These are phyloP conservation scores for Nakaseomyces delphensis DNA, from an alignment of 1,139 yeast species.

Conservation along the genomic window DNA sequence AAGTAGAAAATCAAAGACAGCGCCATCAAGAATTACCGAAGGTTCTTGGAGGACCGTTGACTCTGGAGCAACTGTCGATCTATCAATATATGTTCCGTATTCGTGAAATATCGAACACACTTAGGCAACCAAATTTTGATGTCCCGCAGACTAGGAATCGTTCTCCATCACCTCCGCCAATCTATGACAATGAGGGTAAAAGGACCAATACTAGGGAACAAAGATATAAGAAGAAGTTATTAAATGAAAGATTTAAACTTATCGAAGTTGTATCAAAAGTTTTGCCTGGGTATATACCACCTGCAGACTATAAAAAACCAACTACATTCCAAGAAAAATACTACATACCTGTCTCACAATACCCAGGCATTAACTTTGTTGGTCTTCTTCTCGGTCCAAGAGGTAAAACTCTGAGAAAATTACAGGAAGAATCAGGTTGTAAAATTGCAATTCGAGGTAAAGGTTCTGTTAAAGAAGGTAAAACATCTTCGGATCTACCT, in stretches of 20 bases:
- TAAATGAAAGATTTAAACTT: conserved; percentile 69
- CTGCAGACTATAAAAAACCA: conserved; percentile 65
- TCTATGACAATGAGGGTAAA: conserved; percentile 72
- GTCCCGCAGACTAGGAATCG: conserved; percentile 35
- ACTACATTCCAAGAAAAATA: conserved; percentile 73
- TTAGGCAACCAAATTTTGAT: conserved; percentile 39
- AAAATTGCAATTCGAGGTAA: conserved; percentile 80
- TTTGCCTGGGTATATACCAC: conserved; percentile 76
- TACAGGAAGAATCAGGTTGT: conserved; percentile 82
- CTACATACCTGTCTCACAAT: conserved; percentile 75
- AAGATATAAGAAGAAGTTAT: conserved; percentile 52
- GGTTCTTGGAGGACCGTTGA: conserved; percentile 44
- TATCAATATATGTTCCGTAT: conserved; percentile 67
- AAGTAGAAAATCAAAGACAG: background rate
- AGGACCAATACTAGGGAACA: conserved; percentile 78
- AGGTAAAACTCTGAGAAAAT: conserved; percentile 75
- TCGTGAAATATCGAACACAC: conserved; percentile 65
- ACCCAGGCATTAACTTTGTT: conserved; percentile 87
- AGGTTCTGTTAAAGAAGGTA: conserved; percentile 94
- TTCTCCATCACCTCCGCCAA: conserved; percentile 91
- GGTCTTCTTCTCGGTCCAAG: conserved; percentile 92
- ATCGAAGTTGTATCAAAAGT: conserved; percentile 64
- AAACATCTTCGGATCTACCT: conserved; percentile 42
- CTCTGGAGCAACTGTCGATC: conserved; percentile 81
- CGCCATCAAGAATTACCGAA: conserved; percentile 31